Evolutionary conservation across 2,329 filamentous ascomycete genomes (phyloP), one percentile per base, ranked within the genome.

Genomic region (Verticillium tricorpus): DNA sequence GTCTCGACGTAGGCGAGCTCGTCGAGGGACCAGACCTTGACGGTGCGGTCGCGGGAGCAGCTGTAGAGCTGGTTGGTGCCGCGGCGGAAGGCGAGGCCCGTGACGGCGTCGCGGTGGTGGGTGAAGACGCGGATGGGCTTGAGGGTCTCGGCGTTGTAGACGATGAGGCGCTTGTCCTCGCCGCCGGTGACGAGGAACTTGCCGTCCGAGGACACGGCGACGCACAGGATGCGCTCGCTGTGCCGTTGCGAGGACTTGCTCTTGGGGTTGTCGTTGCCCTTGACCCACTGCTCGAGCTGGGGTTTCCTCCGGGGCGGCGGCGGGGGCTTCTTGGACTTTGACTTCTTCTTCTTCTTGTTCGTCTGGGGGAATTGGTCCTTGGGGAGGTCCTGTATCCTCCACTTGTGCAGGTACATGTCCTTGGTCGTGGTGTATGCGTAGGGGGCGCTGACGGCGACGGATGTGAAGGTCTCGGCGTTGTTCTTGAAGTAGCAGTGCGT

Each of bases 1-100:
- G 94, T 98, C 76, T 99, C 95, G 34, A 97, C 86, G 71, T 98
- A 99, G 56, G 94, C 92, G 64, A 97, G 83, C 73, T 96, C 93
- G 68, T 97, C 90, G 54, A 97, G 80, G 67, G 90, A 94, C 92
- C 94, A 99, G 35, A 96, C 90, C 76, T 98, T 98, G 72, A 99
- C 89, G 2, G 94, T 97, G 52, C 95, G 87, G 76, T 99, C 95
- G 70, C 89, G 91, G 60, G 92, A 95, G 62, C 90, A 89, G 3
- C 92, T 96, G 78, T 96, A 99, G 22, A 99, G 80, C 76, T 97
- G 93, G 71, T 97, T 96, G 17, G 91, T 93, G 58, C 90, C 91
- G 65, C 91, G 84, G 40, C 93, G 89, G 73, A 99, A 99, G 0
- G 89, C 90, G 19, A 99, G 80, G 0, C 89, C 89, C 7, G 91